Base-by-base conservation (phyloP, 108 stramenopile species). In the Skeletonema menzelii region DNA sequence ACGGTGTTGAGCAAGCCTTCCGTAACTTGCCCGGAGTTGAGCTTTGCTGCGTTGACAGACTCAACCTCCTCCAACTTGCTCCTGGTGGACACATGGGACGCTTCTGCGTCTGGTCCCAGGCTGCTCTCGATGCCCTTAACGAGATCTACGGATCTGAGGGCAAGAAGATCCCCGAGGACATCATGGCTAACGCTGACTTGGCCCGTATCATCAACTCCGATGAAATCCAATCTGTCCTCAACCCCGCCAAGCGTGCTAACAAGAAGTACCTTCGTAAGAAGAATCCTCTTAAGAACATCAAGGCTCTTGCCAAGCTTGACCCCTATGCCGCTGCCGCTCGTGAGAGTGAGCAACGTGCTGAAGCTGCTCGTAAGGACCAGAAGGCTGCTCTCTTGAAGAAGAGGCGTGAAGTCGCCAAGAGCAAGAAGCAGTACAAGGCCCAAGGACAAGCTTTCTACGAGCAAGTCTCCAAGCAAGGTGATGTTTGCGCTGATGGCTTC, bases 81-180 rank as follows among this genome's bases (percentile, higher is more conserved):
- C 99, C 99, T 56, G 99, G 99, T 60, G 99, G 99, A 61, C 99
- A 99, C 93, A 87, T 98, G 88, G 99, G 99, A 70, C 96, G 99
- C 53, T 98, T 99, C 86, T 91, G 89, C 82, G 76, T 99, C 77
- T 99, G 97, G 97, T 98, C 98, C 53, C 87, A 97, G 83, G 87
- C 89, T 40, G 99, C 99, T 65, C 92, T 99, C 64, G 97, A 97
- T 65, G 87, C 87, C 66, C 88, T 99, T 46, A 97, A 97, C 72
- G 81, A 76, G 14, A 90, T 99, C 78, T 99, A 95, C 82, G 98
- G 98, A 58, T 88, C 84, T 47, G 79, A 88, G 61, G 91, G 84
- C 47, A 95, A 95, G 72, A 83, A 86, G 67, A 93, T 92, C 72
- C 99, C 99, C 56, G 81, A 86, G 63, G 81, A 95, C 63, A 49